Evolutionary conservation across 192 early-diverging fungal species (phyloP).

Genomic region (Backusella liffmaniae): DNA sequence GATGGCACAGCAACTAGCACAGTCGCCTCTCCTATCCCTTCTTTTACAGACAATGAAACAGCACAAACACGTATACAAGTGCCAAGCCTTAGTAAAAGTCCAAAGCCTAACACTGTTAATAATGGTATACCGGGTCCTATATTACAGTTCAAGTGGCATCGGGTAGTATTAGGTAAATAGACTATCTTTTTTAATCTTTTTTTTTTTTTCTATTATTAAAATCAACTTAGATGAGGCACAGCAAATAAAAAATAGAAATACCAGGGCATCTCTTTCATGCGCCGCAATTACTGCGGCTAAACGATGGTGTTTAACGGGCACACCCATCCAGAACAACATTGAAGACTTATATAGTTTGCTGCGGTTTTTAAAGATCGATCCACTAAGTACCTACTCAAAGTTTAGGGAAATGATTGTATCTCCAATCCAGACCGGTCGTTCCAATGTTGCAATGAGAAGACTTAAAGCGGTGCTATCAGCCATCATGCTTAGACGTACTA

Average conservation of each 20-base stretch:
- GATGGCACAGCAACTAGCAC: background rate
- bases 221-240: constrained; percentile 59
- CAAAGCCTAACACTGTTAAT: background rate
- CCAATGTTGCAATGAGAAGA: constrained; percentile 45
- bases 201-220: constrained; percentile 12
- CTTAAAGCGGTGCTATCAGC: constrained; percentile 59
- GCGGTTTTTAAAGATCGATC: constrained; percentile 63
- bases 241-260: constrained; percentile 56
- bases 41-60: background rate
- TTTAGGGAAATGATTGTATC: constrained; percentile 51
- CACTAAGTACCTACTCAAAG: constrained; percentile 46
- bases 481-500: constrained; percentile 69
- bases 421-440: constrained; percentile 39
- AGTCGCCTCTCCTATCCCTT: background rate
- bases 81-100: background rate
- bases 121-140: constrained; percentile 30
- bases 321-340: constrained; percentile 59
- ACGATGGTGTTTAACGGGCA: constrained; percentile 70
- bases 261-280: constrained; percentile 47
- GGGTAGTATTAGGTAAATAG: constrained; percentile 42
- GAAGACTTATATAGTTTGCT: constrained; percentile 72
- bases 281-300: constrained; percentile 43
- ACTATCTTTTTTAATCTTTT: background rate
- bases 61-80: background rate
- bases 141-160: constrained; percentile 43